Base-by-base conservation (phyloP, 2,329 filamentous ascomycete genomes). In the Pseudogymnoascus sp. region DNA sequence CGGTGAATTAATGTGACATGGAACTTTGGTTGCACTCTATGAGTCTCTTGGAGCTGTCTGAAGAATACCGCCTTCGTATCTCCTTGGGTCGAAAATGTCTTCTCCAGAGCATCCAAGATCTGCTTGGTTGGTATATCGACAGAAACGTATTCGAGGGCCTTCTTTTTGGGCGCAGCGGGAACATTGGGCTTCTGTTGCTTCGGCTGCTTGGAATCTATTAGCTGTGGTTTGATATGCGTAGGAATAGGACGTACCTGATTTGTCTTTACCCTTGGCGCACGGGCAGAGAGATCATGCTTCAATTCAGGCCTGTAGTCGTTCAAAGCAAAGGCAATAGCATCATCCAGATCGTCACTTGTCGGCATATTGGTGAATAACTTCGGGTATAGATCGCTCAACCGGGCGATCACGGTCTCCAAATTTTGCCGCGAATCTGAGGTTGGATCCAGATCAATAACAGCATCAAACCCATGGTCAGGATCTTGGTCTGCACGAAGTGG, bases 1-100 rank as follows among this genome's bases (percentile, higher is more conserved):
- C 87, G 86, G 74, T 99, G 94, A 73, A 97, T 91, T 39, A 99
- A 82, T 0, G 94, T 99, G 62, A 99, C 90, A 72, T 99, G 94
- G 73, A 97, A 99, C 40, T 86, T 81, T n/a, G 81, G 71, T 74
- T 97, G 93, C 5, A 97, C 76, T 61, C 94, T 89, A 17, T 87
- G 82, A 2, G 80, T 82, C 67, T 88, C 81, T 72, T 88, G 83
- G 35, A 99, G 81, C 62, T 90, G 84, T 68, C 82, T 83, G 77
- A 89, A 99, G 70, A 96, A 86, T 21, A 77, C 79, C n/a, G 83
- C 77, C 33, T 77, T 78, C 13, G 84, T 74, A 0, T 83, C 68
- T 2, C 74, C 72, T 5, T 79, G 75, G 5, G 77, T 75, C 21
- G 78, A 76, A 73, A 99, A 97, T 11, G 88, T 77, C 58, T 83